Conservation (phyloP, 1,284 basidiomycete genomes). For the Irpex sp. region DNA sequence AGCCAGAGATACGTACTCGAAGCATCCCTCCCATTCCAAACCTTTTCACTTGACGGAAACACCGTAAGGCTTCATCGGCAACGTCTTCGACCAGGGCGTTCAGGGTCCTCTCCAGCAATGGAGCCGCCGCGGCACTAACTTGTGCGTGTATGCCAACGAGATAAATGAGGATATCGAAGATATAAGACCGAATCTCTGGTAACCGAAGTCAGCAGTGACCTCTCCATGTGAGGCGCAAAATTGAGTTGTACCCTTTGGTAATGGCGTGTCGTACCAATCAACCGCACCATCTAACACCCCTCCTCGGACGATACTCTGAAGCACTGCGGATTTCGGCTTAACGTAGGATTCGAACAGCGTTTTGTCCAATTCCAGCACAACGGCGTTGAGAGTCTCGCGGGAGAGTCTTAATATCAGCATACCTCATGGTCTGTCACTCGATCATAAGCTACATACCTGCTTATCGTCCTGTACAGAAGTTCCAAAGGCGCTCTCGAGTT, state of each 20-base stretch:
- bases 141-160: conserved; percentile 93
- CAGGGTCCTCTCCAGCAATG: conserved; percentile 80
- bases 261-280: conserved; percentile 90
- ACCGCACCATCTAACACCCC: conserved; percentile 81
- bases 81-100: conserved; percentile 81
- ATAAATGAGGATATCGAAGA: conserved; percentile 86
- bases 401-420: background rate
- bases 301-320: conserved; percentile 68
- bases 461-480: conserved; percentile 76
- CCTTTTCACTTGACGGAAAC: conserved; percentile 81
- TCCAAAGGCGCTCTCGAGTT: conserved; percentile 78
- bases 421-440: background rate
- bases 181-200: conserved; percentile 90
- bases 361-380: conserved; percentile 81
- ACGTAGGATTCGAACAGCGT: conserved; percentile 87
- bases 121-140: conserved; percentile 76
- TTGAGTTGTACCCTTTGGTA: conserved; percentile 70
- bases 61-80: conserved; percentile 76
- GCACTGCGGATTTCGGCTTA: conserved; percentile 67
- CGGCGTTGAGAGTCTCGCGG: conserved; percentile 66
- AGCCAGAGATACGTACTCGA: conserved; percentile 51
- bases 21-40: conserved; percentile 99
- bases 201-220: background rate
- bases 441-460: conserved; percentile 38
- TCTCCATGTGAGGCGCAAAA: background rate